Evolutionary conservation across 2,329 filamentous ascomycete genomes (phyloP), one percentile per base, ranked within the genome.

Genomic region (Arthroderma sp.): DNA sequence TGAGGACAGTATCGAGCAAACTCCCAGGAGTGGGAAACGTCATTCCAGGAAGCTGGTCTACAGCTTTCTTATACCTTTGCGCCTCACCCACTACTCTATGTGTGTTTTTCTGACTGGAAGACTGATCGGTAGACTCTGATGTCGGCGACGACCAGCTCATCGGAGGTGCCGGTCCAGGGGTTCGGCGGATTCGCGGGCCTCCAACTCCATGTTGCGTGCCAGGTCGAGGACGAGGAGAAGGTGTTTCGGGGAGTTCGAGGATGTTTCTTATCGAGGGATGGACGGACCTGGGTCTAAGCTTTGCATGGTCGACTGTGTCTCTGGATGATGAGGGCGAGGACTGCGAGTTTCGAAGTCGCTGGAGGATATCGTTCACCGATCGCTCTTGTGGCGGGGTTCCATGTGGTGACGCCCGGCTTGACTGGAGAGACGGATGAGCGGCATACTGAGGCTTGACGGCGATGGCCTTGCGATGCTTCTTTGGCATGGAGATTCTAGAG

Each of bases 1-100:
- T 75, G 33, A 81, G 55, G 10, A 69, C 57, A 4, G 64, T 54
- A 57, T 79, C 69, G 38, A 71, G 50, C 5, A 82, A 59, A 43
- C 68, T 73, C n/a, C 48, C 41, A 28, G 53, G 47, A 2, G 47
- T 43, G 3, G 68, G 68, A 30, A 69, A 63, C 1, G 48, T 48
- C 10, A 56, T 50, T 9, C 65, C 66, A 0, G 68, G 69, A 2
- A 71, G 56, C 28, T 58, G 56, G 27, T 65, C 56, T n/a, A 67
- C 44, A 1, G 60, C 58, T 47, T 60, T 53, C 8, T 54, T 5
- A 56, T 50, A 32, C 15, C 11, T 22, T 22, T 34, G 32, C 9
- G 32, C 32, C 9, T 11, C 32, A 34, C 11, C 9, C 32, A 11
- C 11, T 4, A 43, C 11, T 27, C 41, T 32, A 30, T 34, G 41